These are phyloP conservation scores for Begonia fuchsioides DNA, from an alignment of 306 rosid genomes.

Conservation along the genomic window DNA sequence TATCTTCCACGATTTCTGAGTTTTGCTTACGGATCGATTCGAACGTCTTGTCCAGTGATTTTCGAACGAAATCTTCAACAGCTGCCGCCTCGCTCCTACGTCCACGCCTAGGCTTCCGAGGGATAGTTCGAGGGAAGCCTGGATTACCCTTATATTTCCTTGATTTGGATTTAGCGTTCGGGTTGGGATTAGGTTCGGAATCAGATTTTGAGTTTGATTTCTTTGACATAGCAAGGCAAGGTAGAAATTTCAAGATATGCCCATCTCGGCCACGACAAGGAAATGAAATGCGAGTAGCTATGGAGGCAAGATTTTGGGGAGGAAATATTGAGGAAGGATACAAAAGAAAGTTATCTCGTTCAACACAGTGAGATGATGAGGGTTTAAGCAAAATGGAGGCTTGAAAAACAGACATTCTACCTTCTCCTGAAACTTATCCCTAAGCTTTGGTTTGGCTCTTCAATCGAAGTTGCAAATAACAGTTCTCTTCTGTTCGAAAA, in stretches of 20 bases:
- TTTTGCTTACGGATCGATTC: slow-evolving; percentile 42
- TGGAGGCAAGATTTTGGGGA: slow-evolving; percentile 9
- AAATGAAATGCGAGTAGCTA: slow-evolving; percentile 5
- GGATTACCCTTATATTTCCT: slow-evolving; percentile 11
- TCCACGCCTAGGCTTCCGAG: slow-evolving; percentile 68
- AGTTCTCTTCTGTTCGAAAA: no score
- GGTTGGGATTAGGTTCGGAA: slow-evolving; percentile 11
- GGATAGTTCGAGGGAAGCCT: slow-evolving; percentile 28
- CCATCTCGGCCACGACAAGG: slow-evolving; percentile 11
- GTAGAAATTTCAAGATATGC: slow-evolving; percentile 17
- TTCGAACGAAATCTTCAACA: slow-evolving; percentile 54
- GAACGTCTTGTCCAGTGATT: slow-evolving; percentile 46
- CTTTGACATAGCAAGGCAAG: slow-evolving; percentile 25
- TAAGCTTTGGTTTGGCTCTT: no score
- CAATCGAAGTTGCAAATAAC: no score
- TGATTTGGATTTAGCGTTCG: slow-evolving; percentile 13
- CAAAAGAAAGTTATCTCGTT: slow-evolving; percentile 10
- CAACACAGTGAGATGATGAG: slow-evolving; percentile 11
- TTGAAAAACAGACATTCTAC: slow-evolving; percentile 26
- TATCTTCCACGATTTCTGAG: slow-evolving; percentile 27
- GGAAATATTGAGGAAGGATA: slow-evolving; percentile 9
- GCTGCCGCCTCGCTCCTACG: slow-evolving; percentile 70
- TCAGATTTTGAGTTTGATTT: slow-evolving; percentile 31
- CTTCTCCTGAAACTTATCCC: neutral
- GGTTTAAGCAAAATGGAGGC: slow-evolving; percentile 13